Evolutionary conservation across 495 filamentous ascomycete species (phyloP), one percentile per base, ranked within the genome.

Genomic region (Tuber melanosporum): DNA sequence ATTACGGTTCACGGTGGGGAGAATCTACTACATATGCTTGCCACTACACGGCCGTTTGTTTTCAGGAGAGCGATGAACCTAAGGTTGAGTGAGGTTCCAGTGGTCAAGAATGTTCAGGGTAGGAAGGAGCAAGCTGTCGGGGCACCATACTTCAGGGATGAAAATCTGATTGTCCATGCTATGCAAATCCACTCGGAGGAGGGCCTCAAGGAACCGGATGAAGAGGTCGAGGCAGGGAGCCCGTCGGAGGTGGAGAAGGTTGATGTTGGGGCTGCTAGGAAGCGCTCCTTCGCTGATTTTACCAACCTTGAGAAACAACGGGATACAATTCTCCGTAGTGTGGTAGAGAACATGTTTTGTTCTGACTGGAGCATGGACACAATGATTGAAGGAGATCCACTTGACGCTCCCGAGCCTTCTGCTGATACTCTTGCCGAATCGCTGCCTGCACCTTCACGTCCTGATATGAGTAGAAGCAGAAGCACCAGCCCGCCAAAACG

Each of bases 11-110:
- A 94, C 82, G 94, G 94, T 14, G 88, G 91, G 10, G 87, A 88
- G 74, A 97, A 97, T 83, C 81, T 97, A 69, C 87, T 88, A 42
- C 92, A 98, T 80, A 88, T 89, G 1, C 82, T 99, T 57, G 94
- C 94, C 45, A 92, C 93, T 0, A 90, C 92, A n/a, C 88, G 95
- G 57, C 85, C 90, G 45, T 98, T 97, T 84, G 88, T 99, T n/a
- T 95, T 98, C 82, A 87, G 95, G 42, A 93, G 91, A 81, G 90
- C 91, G 0, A 87, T 95, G 82, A 93, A 94, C 1, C 66, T 97
- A 2, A 85, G 82, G 36, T 87, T 89, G 41, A 86, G 87, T 71
- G 95, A 98, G 84, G 87, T 92, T 74, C 86, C 85, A 52, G 75
- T 36, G 20, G 49, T 22, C 19, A 45, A 36, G 44, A 17, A 14